Percentiles rank a stretch among this genome's conserved stretches.
These are phyloP conservation scores for Exophiala viscosa DNA, from an alignment of 2,329 filamentous ascomycete genomes.

Conservation along the genomic window DNA sequence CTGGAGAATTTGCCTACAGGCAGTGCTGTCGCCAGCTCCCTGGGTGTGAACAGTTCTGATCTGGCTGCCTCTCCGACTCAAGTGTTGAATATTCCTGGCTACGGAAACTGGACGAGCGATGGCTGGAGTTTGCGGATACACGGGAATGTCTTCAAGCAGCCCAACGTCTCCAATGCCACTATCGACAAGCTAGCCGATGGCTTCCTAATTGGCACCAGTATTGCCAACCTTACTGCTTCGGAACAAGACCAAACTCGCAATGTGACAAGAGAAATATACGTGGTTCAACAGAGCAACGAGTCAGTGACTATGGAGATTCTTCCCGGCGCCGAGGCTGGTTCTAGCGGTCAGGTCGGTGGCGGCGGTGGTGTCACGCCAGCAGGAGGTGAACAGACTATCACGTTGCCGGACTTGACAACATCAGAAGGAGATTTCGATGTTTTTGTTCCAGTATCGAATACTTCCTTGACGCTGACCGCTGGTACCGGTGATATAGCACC, in stretches of 20 bases:
- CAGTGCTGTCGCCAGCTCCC: constrained; percentile 56
- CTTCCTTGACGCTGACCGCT: constrained; percentile 53
- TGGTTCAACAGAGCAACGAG: constrained; percentile 66
- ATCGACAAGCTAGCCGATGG: constrained; percentile 66
- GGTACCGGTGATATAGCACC: constrained; percentile 64
- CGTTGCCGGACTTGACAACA: constrained; percentile 64
- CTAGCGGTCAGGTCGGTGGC: constrained; percentile 47
- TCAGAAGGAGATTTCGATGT: constrained; percentile 67
- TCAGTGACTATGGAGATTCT: constrained; percentile 63
- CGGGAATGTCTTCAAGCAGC: constrained; percentile 78
- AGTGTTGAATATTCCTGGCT: constrained; percentile 66
- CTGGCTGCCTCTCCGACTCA: constrained; percentile 63
- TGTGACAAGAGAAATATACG: constrained; percentile 67
- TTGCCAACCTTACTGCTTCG: constrained; percentile 55
- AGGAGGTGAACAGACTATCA: constrained; percentile 61
- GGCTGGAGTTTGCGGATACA: constrained; percentile 75
- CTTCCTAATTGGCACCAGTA: constrained; percentile 64
- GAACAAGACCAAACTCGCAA: constrained; percentile 69
- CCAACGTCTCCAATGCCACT: constrained; percentile 61
- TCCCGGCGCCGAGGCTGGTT: constrained; percentile 56
- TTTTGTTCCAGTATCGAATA: constrained; percentile 62
- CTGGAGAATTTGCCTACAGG: constrained; percentile 65
- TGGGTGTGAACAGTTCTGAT: constrained; percentile 58
- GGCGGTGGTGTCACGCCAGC: constrained; percentile 50
- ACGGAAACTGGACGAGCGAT: constrained; percentile 73